A percentile compares a stretch with the other conserved stretches of the same genome.
Conservation (phyloP, 2,329 filamentous ascomycete genomes). For the Cadophora luteo-olivacea region DNA sequence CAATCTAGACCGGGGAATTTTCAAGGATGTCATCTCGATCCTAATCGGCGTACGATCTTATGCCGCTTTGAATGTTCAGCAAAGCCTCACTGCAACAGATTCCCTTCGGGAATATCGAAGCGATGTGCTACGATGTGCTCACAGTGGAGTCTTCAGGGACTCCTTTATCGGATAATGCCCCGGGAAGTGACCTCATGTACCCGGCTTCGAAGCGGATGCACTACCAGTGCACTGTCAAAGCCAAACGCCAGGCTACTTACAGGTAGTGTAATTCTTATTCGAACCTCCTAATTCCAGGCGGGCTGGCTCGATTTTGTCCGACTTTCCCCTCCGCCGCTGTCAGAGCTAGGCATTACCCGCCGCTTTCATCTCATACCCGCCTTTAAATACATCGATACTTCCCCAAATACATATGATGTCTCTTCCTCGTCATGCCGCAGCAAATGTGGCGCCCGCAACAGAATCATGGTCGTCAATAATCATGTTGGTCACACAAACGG, state of each 20-base stretch:
- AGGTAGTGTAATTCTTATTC: constrained; percentile 11
- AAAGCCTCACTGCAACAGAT: neutral
- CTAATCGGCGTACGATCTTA: neutral
- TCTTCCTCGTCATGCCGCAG: constrained; percentile 11
- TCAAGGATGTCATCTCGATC: neutral
- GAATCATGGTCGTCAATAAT: constrained; percentile 13
- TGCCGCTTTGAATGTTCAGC: neutral
- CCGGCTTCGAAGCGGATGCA: neutral
- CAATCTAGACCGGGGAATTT: neutral
- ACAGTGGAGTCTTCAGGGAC: neutral
- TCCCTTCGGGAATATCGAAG: neutral
- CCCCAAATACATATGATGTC: neutral
- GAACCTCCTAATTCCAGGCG: neutral
- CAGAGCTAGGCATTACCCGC: constrained; percentile 15
- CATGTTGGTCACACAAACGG: constrained; percentile 20
- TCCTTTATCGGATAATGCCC: constrained; percentile 18
- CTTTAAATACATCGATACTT: constrained; percentile 4
- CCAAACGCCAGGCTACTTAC: neutral
- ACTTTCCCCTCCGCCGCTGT: constrained; percentile 2
- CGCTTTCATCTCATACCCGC: constrained; percentile 7
- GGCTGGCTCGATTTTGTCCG: neutral
- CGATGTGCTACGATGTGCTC: neutral
- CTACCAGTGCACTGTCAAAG: neutral
- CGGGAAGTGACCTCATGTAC: constrained; percentile 8
- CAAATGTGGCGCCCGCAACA: constrained; percentile 10